phyloP scores from a whole-genome alignment of 176 grass and related monocot species.

The Avena insularis region DNA sequence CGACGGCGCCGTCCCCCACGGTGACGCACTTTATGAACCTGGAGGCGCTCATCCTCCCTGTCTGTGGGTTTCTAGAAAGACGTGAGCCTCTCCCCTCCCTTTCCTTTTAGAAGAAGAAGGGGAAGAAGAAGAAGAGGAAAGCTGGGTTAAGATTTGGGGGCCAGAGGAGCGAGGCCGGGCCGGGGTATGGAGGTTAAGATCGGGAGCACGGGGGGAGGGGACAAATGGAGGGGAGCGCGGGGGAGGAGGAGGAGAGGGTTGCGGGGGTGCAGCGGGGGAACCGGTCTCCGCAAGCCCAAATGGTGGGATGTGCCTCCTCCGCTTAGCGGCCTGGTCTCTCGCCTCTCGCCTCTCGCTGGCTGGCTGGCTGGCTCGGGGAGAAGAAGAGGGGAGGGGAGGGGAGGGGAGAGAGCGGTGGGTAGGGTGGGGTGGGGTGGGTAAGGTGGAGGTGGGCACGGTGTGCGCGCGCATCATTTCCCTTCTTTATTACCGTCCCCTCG shows the following conservation, averaged over 20 bases:
- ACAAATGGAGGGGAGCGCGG: conserved; percentile 56
- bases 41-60: conserved; percentile 71
- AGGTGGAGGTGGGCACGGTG: conserved; percentile 38
- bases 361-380: neutral
- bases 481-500: conserved; percentile 38
- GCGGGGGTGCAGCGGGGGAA: conserved; percentile 40
- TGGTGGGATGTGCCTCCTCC: conserved; percentile 14
- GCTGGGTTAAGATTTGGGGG: conserved; percentile 1
- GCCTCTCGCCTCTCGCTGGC: neutral
- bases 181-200: conserved; percentile 42
- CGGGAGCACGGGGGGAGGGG: conserved; percentile 29
- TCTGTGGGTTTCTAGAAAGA: neutral
- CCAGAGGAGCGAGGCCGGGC: conserved; percentile 18
- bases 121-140: neutral
- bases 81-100: neutral
- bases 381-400: neutral
- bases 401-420: neutral
- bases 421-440: conserved; percentile 27
- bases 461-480: conserved; percentile 68
- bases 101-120: neutral
- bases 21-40: conserved; percentile 85
- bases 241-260: conserved; percentile 41
- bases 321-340: neutral
- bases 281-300: conserved; percentile 59
- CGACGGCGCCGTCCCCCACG: conserved; percentile 77